A percentile compares a stretch with the other conserved stretches of the same genome.
Conservation (phyloP, 306 rosid species). For the Casuarina cunninghamiana region DNA sequence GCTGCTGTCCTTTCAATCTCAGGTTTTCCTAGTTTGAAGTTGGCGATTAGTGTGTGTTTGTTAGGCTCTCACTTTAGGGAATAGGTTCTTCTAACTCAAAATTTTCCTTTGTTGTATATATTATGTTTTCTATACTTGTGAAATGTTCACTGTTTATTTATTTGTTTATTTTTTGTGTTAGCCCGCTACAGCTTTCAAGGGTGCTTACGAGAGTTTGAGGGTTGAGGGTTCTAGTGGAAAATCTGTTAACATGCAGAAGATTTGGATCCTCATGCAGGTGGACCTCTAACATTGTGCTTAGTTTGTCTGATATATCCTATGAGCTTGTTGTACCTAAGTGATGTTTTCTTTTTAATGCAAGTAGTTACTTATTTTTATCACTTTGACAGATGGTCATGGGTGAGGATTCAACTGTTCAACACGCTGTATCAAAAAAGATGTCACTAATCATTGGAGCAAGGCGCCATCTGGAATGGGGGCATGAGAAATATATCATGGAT, state of each 20-base stretch:
- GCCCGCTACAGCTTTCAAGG: conserved; percentile 88
- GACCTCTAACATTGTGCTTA: conserved; percentile 21
- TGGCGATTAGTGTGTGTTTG: not conserved
- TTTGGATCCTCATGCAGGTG: conserved; percentile 98
- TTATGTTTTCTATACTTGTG: conserved; percentile 3
- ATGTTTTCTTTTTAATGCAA: not conserved
- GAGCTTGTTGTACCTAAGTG: not conserved
- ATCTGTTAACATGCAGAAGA: conserved; percentile 87
- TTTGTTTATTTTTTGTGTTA: conserved; percentile 28
- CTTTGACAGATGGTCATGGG: conserved; percentile 66
- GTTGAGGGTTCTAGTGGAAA: conserved; percentile 82
- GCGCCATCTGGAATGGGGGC: conserved; percentile 95
- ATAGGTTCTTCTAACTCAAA: not conserved
- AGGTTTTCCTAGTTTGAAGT: not conserved
- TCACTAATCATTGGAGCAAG: conserved; percentile 86
- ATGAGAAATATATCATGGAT: conserved; percentile 87
- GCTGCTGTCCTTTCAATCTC: not conserved
- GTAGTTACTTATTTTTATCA: conserved; percentile 30
- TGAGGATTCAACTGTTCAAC: conserved; percentile 53
- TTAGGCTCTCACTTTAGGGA: not conserved
- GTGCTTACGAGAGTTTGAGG: conserved; percentile 77
- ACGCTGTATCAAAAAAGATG: conserved; percentile 69
- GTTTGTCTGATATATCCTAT: conserved; percentile 10
- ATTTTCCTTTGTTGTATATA: not conserved
- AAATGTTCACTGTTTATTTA: conserved; percentile 3